These are phyloP conservation scores for Platanthera zijinensis DNA, from an alignment of 106 monocot genomes.

Conservation along the genomic window DNA sequence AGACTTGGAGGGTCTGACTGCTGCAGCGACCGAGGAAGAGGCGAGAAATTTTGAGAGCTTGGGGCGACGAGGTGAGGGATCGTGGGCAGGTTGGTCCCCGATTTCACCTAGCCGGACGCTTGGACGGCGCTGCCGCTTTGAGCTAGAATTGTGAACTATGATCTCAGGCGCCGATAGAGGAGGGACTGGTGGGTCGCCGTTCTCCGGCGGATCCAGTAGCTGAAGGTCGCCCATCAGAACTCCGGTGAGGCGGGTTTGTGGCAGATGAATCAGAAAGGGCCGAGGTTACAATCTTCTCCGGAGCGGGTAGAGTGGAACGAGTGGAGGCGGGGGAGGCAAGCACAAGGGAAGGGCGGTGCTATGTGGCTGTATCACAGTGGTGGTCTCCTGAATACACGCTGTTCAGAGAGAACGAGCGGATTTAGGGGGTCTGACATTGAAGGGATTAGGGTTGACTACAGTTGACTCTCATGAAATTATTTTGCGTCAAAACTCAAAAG, in stretches of 20 bases:
- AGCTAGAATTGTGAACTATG: background rate
- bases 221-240: constrained; percentile 16
- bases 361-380: background rate
- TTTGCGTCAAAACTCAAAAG: too few relatives aligned
- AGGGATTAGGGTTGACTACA: background rate
- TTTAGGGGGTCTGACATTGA: background rate
- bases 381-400: background rate
- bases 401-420: background rate
- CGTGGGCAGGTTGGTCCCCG: constrained; percentile 34
- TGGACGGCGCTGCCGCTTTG: constrained; percentile 81
- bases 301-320: background rate
- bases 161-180: background rate
- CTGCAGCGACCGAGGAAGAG: background rate
- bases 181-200: constrained; percentile 6
- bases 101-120: constrained; percentile 83
- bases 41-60: constrained; percentile 6
- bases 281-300: background rate
- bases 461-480: background rate
- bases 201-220: background rate
- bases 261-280: background rate
- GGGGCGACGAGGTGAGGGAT: constrained; percentile 14
- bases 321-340: background rate
- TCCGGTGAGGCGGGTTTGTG: background rate
- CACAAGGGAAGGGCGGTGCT: background rate
- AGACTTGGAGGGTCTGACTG: constrained; percentile 3